Conservation (phyloP, 441 rosid genomes). For the Eutrema salsugineum region DNA sequence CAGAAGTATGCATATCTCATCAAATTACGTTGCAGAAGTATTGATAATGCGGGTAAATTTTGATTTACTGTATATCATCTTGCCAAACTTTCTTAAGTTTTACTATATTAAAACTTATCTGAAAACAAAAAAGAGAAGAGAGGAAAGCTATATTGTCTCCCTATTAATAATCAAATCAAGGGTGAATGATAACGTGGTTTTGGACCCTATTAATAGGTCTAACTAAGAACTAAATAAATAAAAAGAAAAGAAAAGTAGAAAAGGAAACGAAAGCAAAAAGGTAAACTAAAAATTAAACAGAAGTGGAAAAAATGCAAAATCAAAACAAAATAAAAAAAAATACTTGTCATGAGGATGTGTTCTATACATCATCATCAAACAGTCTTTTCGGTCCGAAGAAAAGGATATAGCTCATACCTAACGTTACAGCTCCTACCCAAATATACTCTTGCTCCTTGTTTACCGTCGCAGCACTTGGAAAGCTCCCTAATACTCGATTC, state of each 20-base stretch:
- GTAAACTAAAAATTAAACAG: background rate
- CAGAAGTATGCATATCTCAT: too few species aligned
- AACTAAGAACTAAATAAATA: too few species aligned
- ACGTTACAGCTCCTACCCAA: background rate
- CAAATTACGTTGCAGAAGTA: too few species aligned
- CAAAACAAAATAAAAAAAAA: background rate
- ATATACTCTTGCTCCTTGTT: constrained; percentile 18
- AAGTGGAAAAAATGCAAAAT: background rate
- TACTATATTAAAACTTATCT: too few species aligned
- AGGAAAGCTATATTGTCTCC: too few species aligned
- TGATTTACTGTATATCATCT: too few species aligned
- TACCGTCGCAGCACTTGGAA: background rate
- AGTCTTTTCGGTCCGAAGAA: background rate
- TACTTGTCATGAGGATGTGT: background rate
- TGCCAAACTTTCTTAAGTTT: too few species aligned
- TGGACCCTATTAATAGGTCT: too few species aligned
- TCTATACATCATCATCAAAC: background rate
- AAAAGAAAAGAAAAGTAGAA: background rate
- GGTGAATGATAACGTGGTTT: too few species aligned
- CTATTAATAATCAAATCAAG: too few species aligned
- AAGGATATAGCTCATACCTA: constrained; percentile 17
- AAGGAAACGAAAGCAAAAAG: background rate
- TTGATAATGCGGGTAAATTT: too few species aligned
- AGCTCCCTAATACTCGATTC: background rate
- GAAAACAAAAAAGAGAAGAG: too few species aligned